Evolutionary conservation across 306 rosid genomes (phyloP).

Genomic region (Chamaecrista fasciculata): DNA sequence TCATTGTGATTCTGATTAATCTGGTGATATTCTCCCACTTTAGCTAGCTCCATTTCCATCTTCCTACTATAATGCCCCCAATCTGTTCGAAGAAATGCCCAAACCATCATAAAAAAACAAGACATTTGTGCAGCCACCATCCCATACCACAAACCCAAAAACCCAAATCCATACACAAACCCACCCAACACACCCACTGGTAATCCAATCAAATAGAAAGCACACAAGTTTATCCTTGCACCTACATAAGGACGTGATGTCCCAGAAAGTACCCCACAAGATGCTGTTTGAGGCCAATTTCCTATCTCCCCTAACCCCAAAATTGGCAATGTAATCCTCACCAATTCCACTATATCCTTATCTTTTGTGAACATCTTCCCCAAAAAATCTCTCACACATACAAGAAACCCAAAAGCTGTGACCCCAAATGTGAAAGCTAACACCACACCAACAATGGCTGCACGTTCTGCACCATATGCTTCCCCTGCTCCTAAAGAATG

Average conservation of each 20-base stretch:
- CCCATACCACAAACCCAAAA: conserved; percentile 81
- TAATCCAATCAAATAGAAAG: conserved; percentile 76
- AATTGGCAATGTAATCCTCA: conserved; percentile 58
- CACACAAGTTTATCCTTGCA: conserved; percentile 74
- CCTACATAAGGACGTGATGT: conserved; percentile 78
- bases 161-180: conserved; percentile 49
- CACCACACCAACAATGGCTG: conserved; percentile 58
- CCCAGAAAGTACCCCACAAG: conserved; percentile 74
- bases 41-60: conserved; percentile 45
- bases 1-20: too few relatives aligned
- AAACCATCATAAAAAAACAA: conserved; percentile 70
- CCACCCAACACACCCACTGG: conserved; percentile 60
- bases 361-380: conserved; percentile 72
- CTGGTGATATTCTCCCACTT: too few relatives aligned
- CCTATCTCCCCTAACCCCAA: conserved; percentile 74
- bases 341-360: conserved; percentile 55
- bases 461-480: conserved; percentile 51
- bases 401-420: conserved; percentile 42
- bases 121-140: conserved; percentile 74
- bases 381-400: conserved; percentile 47
- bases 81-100: conserved; percentile 59
- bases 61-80: conserved; percentile 62
- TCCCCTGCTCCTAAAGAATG: conserved; percentile 81
- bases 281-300: conserved; percentile 81
- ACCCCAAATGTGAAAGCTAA: conserved; percentile 47